Evolutionary conservation across 148 eudicot genomes (phyloP).

Genomic region (Arctostaphylos glauca): DNA sequence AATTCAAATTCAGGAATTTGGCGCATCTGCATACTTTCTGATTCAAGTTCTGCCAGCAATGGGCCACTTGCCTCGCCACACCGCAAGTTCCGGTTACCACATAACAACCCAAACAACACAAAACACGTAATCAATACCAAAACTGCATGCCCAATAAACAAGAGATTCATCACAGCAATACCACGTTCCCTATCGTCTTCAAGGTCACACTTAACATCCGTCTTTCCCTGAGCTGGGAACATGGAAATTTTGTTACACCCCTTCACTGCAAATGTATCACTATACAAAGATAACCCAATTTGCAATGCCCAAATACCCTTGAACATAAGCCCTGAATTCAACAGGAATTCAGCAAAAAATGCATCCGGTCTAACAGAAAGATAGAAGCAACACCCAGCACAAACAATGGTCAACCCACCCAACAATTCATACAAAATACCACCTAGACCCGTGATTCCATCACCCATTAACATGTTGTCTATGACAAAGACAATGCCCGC

Average conservation of each 20-base stretch:
- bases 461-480: constrained; percentile 51
- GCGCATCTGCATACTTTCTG: constrained; percentile 43
- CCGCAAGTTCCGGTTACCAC: constrained; percentile 39
- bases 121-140: constrained; percentile 41
- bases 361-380: constrained; percentile 54
- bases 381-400: constrained; percentile 65
- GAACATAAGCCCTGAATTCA: constrained; percentile 60
- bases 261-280: constrained; percentile 52
- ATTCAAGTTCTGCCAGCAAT: constrained; percentile 51
- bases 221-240: constrained; percentile 29
- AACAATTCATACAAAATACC: constrained; percentile 41
- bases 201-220: constrained; percentile 77
- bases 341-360: constrained; percentile 66
- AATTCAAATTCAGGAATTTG: constrained; percentile 57
- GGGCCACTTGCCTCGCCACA: constrained; percentile 50
- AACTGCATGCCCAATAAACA: constrained; percentile 68
- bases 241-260: constrained; percentile 54
- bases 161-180: constrained; percentile 59
- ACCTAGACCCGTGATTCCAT: constrained; percentile 50
- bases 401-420: constrained; percentile 55
- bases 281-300: constrained; percentile 64
- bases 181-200: constrained; percentile 70
- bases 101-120: constrained; percentile 53
- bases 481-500: constrained; percentile 52
- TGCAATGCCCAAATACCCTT: constrained; percentile 86